These are phyloP conservation scores for Hanseniaspora guilliermondii DNA, from an alignment of 805 yeast species.

Conservation along the genomic window DNA sequence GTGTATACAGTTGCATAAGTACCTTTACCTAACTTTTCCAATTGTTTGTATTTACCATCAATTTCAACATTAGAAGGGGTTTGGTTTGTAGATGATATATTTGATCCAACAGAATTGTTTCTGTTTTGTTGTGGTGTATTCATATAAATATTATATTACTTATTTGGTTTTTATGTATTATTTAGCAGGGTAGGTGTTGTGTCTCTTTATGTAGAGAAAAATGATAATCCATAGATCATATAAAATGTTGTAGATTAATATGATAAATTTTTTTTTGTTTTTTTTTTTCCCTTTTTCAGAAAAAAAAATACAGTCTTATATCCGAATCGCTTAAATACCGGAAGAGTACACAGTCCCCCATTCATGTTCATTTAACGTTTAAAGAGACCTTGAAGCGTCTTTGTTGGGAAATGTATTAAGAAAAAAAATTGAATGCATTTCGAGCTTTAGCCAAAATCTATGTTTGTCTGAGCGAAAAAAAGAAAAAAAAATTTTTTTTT, in stretches of 20 bases:
- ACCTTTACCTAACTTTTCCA: constrained; percentile 38
- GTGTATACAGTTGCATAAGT: constrained; percentile 97
- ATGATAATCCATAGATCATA: no score
- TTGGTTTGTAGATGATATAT: neutral
- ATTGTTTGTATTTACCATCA: constrained; percentile 24
- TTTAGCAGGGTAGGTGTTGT: neutral
- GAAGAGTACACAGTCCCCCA: no score
- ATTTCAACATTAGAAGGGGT: neutral
- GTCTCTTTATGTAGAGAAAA: no score
- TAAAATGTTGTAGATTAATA: no score
- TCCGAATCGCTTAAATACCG: no score
- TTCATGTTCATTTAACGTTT: no score
- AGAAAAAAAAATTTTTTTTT: neutral
- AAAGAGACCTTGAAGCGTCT: no score
- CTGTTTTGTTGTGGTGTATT: constrained; percentile 8
- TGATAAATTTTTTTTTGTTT: no score
- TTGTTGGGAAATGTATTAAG: no score
- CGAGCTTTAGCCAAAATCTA: neutral
- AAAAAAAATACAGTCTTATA: no score
- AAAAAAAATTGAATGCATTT: neutral
- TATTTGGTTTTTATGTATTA: neutral
- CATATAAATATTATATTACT: neutral
- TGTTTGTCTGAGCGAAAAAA: neutral
- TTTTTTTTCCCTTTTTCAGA: no score
- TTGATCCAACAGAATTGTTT: constrained; percentile 2